Percentiles rank a stretch among this genome's conserved stretches.
These are phyloP conservation scores for Paracamarosporium sp. DNA, from an alignment of 2,329 filamentous ascomycete genomes.

Conservation along the genomic window DNA sequence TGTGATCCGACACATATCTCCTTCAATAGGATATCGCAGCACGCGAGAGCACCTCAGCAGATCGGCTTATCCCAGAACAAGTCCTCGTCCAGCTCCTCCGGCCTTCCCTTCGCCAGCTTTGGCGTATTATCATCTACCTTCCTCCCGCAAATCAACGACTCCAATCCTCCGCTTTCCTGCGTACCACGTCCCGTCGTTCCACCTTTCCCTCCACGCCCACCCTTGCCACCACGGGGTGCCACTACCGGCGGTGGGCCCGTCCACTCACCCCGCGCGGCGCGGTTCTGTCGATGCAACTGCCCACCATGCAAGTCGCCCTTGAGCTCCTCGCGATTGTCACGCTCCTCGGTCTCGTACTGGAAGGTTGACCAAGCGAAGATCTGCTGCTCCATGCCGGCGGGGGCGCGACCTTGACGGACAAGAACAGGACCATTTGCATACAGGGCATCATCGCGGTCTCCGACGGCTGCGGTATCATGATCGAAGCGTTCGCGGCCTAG, in stretches of 20 bases:
- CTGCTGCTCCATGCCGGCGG: conserved; percentile 31
- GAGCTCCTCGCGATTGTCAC: conserved; percentile 32
- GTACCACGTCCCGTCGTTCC: neutral
- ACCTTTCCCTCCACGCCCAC: conserved; percentile 3
- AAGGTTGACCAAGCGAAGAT: conserved; percentile 40
- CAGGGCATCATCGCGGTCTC: conserved; percentile 36
- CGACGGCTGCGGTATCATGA: conserved; percentile 35
- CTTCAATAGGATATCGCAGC: neutral
- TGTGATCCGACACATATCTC: too few relatives aligned
- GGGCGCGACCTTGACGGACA: conserved; percentile 28
- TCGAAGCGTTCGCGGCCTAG: conserved; percentile 38
- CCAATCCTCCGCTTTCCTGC: neutral
- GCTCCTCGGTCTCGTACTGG: conserved; percentile 32
- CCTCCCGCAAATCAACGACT: conserved; percentile 2
- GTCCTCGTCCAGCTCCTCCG: conserved; percentile 34
- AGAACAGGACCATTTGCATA: conserved; percentile 16
- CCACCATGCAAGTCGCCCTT: conserved; percentile 45
- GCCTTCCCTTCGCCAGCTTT: conserved; percentile 36
- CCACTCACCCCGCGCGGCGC: conserved; percentile 24
- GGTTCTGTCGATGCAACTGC: conserved; percentile 40
- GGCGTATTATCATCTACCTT: conserved; percentile 20
- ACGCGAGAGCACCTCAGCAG: conserved; percentile 11
- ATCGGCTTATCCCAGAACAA: conserved; percentile 39
- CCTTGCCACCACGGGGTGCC: conserved; percentile 8
- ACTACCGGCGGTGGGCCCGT: neutral